These are phyloP conservation scores for Lachnellula arida DNA, from an alignment of 2,329 filamentous ascomycete species.

Conservation along the genomic window DNA sequence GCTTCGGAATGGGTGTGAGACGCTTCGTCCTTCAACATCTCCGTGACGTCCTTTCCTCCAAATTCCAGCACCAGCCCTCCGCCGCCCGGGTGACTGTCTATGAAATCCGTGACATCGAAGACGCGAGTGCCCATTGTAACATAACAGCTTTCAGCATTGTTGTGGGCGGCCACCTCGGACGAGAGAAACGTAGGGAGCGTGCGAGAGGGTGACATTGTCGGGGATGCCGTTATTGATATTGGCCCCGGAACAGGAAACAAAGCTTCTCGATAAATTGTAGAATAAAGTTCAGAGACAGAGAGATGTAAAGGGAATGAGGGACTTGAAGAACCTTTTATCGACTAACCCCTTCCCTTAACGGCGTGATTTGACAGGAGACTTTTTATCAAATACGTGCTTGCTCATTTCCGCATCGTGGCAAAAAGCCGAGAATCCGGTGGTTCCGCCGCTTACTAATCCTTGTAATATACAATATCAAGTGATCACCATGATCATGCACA, in stretches of 20 bases:
- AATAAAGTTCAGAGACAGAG: background rate
- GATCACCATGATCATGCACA: too few relatives aligned
- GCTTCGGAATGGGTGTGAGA: conserved; percentile 87
- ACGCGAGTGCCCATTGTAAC: conserved; percentile 87
- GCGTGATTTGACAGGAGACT: background rate
- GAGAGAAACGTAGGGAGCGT: conserved; percentile 79
- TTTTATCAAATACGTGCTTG: background rate
- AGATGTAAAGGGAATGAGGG: background rate
- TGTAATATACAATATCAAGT: too few relatives aligned
- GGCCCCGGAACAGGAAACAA: background rate
- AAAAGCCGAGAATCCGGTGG: background rate
- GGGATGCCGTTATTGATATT: background rate
- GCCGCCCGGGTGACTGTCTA: conserved; percentile 87
- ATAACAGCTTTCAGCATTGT: conserved; percentile 79
- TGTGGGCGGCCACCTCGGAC: conserved; percentile 78
- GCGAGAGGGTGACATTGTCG: conserved; percentile 64
- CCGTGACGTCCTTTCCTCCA: conserved; percentile 77
- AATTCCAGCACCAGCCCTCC: conserved; percentile 84
- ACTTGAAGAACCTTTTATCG: background rate
- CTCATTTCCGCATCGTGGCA: background rate
- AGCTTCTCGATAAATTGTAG: background rate
- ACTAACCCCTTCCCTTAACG: background rate
- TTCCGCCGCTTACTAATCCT: too few relatives aligned
- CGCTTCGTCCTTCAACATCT: conserved; percentile 74
- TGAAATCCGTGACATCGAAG: conserved; percentile 90